A percentile compares a stretch with the other conserved stretches of the same genome.
Conservation (phyloP, 768 basidiomycete genomes). For the Lyophyllum atratum region DNA sequence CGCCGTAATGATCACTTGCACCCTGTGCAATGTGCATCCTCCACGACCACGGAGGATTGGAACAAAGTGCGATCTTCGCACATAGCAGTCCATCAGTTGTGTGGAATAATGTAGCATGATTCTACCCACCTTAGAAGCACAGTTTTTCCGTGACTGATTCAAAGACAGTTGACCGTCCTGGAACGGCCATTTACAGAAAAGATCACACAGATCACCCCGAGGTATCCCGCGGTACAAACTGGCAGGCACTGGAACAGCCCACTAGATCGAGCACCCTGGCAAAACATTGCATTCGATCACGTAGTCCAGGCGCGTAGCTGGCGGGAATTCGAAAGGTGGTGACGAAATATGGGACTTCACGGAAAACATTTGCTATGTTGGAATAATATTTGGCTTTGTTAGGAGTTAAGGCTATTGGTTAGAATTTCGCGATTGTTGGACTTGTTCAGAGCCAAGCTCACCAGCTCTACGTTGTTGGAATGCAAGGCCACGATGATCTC, state of each 20-base stretch:
- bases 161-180: background rate
- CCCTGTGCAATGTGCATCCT: background rate
- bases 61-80: background rate
- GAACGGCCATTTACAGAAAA: background rate
- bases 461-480: conserved; percentile 12
- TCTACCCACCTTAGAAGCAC: background rate
- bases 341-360: background rate
- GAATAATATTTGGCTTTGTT: background rate
- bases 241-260: background rate
- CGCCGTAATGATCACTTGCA: background rate
- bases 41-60: background rate
- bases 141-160: background rate
- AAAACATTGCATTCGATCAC: background rate
- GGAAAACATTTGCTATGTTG: background rate
- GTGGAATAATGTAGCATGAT: background rate
- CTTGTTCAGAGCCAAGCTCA: background rate
- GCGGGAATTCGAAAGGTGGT: background rate
- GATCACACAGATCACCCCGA: background rate
- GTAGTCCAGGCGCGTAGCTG: background rate
- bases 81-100: background rate
- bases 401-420: background rate
- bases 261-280: background rate
- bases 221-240: conserved; percentile 1
- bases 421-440: background rate
- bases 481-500: conserved; percentile 44